Evolutionary conservation across 345 rosid species (phyloP).

Genomic region (Luvunga scandens): DNA sequence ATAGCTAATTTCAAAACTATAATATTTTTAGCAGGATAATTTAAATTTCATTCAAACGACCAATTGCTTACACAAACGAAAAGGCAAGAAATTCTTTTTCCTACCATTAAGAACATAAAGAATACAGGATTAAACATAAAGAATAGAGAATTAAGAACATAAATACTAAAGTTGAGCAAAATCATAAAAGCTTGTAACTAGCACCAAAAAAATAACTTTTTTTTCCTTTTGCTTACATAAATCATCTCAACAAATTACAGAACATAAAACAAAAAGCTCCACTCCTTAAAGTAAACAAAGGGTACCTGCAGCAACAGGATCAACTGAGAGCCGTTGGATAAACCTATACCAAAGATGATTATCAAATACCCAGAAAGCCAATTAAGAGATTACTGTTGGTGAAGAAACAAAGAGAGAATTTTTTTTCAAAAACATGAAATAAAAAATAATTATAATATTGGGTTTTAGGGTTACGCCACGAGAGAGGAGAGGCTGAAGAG

Average conservation of each 20-base stretch:
- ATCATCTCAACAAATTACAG: background rate
- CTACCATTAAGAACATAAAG: background rate
- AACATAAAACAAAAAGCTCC: background rate
- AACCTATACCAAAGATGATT: background rate
- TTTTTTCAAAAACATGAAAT: background rate
- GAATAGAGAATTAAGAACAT: background rate
- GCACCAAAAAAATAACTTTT: background rate
- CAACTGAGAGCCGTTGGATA: conserved; percentile 7
- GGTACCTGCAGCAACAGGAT: conserved; percentile 23
- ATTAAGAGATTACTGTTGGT: background rate
- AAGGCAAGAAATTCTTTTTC: background rate
- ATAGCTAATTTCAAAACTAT: too few relatives aligned
- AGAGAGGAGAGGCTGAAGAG: conserved; percentile 28
- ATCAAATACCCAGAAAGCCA: background rate
- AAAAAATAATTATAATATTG: background rate
- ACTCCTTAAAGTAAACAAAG: background rate
- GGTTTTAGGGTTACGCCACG: conserved; percentile 29
- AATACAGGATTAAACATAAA: background rate
- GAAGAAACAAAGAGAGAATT: background rate
- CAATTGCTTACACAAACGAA: background rate
- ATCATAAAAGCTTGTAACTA: background rate
- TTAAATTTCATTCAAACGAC: background rate
- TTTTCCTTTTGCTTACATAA: background rate
- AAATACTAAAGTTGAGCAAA: conserved; percentile 1
- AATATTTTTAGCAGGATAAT: background rate